Evolutionary conservation across 202 grass and related monocot genomes (phyloP), one percentile per base, ranked within the genome.

Genomic region (Carex sylvatica): DNA sequence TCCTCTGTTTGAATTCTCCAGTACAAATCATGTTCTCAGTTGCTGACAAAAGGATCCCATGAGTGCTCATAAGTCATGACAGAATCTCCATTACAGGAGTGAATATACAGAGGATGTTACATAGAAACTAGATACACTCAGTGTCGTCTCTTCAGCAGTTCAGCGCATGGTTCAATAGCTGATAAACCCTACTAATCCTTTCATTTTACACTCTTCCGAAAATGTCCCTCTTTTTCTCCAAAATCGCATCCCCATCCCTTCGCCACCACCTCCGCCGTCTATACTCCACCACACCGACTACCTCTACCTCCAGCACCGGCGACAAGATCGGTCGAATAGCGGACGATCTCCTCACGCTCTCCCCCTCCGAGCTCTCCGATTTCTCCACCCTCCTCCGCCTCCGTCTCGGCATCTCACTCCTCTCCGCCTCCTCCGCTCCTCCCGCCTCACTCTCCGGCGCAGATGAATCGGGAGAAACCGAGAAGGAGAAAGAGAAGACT

Each of bases 341-440:
- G 4, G 88, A 95, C 51, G 89, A 95, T 1, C 86, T 98, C n/a
- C 84, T 98, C 23, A 86, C 80, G 1, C 89, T 98, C 6, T 90
- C 95, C 36, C 65, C 84, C 0, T 82, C 85, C 23, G 92, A 98
- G 81, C 83, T 92, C 24, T 85, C 92, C 9, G 92, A 98, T 85
- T 98, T 93, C 86, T 87, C 92, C 40, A 83, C 86, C 36, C 92
- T 98, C 66, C 88, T 98, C 77, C 88, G 91, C 13, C 89, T 95
- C 83, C 89, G 89, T 59, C 86, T 98, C 84, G 90, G 89, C 24
- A 87, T 93, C 15, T 85, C 70, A 7, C 20, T 70, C 35, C 80
- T 12, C 56, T 42, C 80, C 5, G 67, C 87, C 0, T 80, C 86
- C 20, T 83, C 83, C 0, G 61, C 69, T 11, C 58, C 82, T 0